Evolutionary conservation across 1,284 basidiomycete genomes (phyloP), one percentile per base, ranked within the genome.

Genomic region (Pseudozyma pruni): DNA sequence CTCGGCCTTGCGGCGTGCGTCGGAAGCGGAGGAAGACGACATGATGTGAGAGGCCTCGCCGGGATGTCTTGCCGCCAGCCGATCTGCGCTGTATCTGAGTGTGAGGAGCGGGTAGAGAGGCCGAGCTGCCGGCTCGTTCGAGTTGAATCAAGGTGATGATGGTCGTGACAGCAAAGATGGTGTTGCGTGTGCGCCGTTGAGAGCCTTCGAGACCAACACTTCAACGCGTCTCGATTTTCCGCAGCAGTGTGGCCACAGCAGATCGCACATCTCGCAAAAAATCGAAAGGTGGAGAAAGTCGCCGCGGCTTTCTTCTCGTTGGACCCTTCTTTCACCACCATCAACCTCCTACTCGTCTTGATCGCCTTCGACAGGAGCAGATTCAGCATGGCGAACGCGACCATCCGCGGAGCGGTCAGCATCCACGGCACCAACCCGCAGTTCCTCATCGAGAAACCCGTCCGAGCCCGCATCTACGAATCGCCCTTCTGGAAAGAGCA

Each of bases 381-480:
- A n/a, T n/a, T n/a, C n/a, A 27, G 31, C 23, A 80, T 82, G 93
- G 93, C 93, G 43, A 96, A 96, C 82, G 93, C 91, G 23, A 96
- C 93, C 20, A 87, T 92, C 68, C 87, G 87, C 50, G 91, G 90
- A 22, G 92, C 93, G 25, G 85, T 87, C 39, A 87, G 90, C 27
- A 91, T 98, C 73, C 95, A 98, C 81, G 95, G 96, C 43, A 91
- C 93, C 75, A 95, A 94, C 22, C 69, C 60, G 20, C 82, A 98
- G 92, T 94, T 90, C 84, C 86, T 99, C 81, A 91, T 99, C 43
- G 96, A 98, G 86, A 96, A 94, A 53, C 91, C 98, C 67, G 94
- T 98, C 72, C 89, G 96, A 43, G 91, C 90, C 77, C 89, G 96
- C 58, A 97, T 99, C 66, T 98, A 97, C 86, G 95, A 98, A 83